These are phyloP conservation scores for Marchantia polymorpha DNA, from an alignment of 225 moss, liverwort and hornwort genomes.

Conservation along the genomic window DNA sequence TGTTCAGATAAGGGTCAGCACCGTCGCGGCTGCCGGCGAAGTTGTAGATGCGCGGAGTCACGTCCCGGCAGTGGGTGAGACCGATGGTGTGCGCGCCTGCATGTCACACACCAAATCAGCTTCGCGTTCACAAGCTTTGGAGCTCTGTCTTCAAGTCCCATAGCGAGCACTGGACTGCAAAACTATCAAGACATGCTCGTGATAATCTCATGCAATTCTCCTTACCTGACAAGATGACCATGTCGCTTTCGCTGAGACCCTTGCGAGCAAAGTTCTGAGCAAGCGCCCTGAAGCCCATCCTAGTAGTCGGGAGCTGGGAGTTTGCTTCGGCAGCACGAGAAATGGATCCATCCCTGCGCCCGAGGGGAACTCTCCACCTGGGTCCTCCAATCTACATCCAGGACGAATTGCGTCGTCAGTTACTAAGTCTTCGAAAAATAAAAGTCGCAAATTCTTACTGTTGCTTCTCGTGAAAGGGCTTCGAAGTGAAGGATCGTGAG, in stretches of 20 bases:
- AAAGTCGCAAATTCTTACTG: too few relatives aligned
- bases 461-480: not conserved
- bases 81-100: conserved; percentile 31
- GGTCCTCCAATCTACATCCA: conserved; percentile 42
- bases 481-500: not conserved
- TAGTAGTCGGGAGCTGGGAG: not conserved
- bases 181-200: not conserved
- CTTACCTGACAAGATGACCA: conserved; percentile 39
- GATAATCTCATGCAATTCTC: not conserved
- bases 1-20: conserved; percentile 23
- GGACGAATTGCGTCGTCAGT: not conserved
- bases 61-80: conserved; percentile 1
- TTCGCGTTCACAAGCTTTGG: not conserved
- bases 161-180: not conserved
- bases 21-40: conserved; percentile 4
- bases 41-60: conserved; percentile 19
- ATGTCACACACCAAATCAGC: not conserved
- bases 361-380: conserved; percentile 27
- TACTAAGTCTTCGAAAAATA: too few relatives aligned
- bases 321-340: conserved; percentile 18
- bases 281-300: not conserved
- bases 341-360: conserved; percentile 33
- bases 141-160: not conserved
- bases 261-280: conserved; percentile 13
- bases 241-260: conserved; percentile 33